phyloP scores from a whole-genome alignment of 345 rosid species.

The Gossypium herbaceum region DNA sequence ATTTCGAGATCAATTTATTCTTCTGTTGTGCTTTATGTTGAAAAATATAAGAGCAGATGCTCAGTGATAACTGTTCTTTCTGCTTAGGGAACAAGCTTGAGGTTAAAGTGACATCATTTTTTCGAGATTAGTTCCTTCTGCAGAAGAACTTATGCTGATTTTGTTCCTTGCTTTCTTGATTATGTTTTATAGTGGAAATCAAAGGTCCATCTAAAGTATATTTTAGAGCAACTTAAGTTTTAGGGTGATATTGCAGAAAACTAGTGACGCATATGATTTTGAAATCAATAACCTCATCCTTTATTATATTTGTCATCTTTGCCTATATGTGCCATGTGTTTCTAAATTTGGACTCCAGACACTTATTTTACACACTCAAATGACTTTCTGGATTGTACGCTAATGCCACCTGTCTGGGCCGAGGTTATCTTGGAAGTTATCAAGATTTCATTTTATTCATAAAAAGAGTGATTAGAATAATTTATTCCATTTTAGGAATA shows the following conservation, averaged over 20 bases:
- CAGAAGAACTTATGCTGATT: not conserved
- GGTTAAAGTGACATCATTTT: not conserved
- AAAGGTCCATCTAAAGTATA: not conserved
- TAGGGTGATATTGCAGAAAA: not conserved
- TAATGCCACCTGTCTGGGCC: not conserved
- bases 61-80: not conserved
- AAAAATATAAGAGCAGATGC: not conserved
- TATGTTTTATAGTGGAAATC: not conserved
- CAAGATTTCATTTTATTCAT: not conserved
- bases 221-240: not conserved
- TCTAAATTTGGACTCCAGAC: not conserved
- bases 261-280: not conserved
- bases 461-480: not conserved
- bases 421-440: conserved; percentile 4
- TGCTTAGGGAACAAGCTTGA: not conserved
- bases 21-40: not conserved
- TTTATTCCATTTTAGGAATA: not conserved
- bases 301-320: not conserved
- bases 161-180: not conserved
- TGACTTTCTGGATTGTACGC: not conserved
- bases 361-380: not conserved
- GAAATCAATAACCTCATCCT: not conserved
- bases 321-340: not conserved
- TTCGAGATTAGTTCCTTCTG: not conserved
- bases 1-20: not conserved